Evolutionary conservation across 176 grass and related monocot species (phyloP).

Genomic region (Avena insularis): DNA sequence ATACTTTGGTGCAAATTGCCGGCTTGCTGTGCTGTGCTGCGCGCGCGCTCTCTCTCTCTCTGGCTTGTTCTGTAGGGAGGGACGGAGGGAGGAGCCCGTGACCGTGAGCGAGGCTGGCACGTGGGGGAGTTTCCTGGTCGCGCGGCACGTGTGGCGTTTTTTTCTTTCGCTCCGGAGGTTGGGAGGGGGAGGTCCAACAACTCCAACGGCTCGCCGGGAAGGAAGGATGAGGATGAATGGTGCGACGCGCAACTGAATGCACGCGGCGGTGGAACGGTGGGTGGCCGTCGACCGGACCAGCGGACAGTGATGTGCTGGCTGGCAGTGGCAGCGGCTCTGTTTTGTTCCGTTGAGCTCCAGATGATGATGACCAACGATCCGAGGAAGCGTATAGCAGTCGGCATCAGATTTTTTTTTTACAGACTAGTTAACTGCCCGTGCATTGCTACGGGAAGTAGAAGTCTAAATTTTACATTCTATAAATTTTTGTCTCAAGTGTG

Average conservation of each 20-base stretch:
- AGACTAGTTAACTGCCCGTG: too few species aligned
- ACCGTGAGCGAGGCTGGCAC: background rate
- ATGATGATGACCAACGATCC: background rate
- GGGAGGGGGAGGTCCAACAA: constrained; percentile 6
- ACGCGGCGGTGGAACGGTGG: background rate
- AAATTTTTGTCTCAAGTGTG: too few species aligned
- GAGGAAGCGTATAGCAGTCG: background rate
- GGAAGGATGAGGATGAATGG: background rate
- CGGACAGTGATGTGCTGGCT: background rate
- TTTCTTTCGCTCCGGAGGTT: background rate
- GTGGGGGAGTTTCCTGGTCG: background rate
- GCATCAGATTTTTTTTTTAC: too few species aligned
- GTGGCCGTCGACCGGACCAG: constrained; percentile 2
- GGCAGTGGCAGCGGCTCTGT: background rate
- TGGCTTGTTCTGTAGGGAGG: background rate
- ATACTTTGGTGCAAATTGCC: too few species aligned
- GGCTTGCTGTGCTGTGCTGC: background rate
- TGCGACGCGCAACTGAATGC: background rate
- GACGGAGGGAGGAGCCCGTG: too few species aligned
- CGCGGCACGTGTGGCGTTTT: background rate
- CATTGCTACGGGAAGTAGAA: too few species aligned
- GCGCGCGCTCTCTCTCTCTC: background rate
- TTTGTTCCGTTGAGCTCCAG: background rate
- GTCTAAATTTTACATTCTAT: too few species aligned
- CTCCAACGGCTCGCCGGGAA: constrained; percentile 30